These are phyloP conservation scores for Pichia phayaonensis DNA, from an alignment of 805 yeast genomes.

Conservation along the genomic window DNA sequence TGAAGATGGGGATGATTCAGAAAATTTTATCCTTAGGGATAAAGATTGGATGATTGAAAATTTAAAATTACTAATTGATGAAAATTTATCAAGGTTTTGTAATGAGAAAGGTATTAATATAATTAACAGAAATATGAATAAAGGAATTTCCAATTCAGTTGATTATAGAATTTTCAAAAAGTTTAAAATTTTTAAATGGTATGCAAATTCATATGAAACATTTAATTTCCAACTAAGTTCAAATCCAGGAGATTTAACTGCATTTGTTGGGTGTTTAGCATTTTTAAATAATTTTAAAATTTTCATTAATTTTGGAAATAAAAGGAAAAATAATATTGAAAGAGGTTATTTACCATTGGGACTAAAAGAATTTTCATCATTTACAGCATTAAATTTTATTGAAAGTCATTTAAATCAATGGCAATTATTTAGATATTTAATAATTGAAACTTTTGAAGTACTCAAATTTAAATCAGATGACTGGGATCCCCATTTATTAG, in stretches of 20 bases:
- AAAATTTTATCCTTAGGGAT: neutral
- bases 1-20: no score
- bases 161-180: slow-evolving; percentile 26
- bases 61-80: slow-evolving; percentile 25
- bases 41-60: slow-evolving; percentile 21
- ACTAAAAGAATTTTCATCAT: slow-evolving; percentile 19
- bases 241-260: slow-evolving; percentile 13
- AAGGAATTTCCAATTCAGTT: slow-evolving; percentile 9
- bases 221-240: slow-evolving; percentile 15
- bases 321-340: slow-evolving; percentile 9
- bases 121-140: slow-evolving; percentile 23
- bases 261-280: slow-evolving; percentile 18
- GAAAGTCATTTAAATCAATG: slow-evolving; percentile 25
- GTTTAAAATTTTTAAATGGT: slow-evolving; percentile 24
- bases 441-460: slow-evolving; percentile 4
- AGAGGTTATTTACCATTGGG: slow-evolving; percentile 17
- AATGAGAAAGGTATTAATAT: slow-evolving; percentile 20
- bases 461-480: neutral
- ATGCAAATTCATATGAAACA: slow-evolving; percentile 22
- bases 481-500: slow-evolving; percentile 7
- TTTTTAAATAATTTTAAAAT: slow-evolving; percentile 12
- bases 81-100: slow-evolving; percentile 25
- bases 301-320: slow-evolving; percentile 1
- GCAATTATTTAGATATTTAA: slow-evolving; percentile 27
- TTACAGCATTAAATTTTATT: slow-evolving; percentile 20